Evolutionary conservation across 2,329 filamentous ascomycete genomes (phyloP), one percentile per base, ranked within the genome.

Genomic region (Hansfordia pulvinata): DNA sequence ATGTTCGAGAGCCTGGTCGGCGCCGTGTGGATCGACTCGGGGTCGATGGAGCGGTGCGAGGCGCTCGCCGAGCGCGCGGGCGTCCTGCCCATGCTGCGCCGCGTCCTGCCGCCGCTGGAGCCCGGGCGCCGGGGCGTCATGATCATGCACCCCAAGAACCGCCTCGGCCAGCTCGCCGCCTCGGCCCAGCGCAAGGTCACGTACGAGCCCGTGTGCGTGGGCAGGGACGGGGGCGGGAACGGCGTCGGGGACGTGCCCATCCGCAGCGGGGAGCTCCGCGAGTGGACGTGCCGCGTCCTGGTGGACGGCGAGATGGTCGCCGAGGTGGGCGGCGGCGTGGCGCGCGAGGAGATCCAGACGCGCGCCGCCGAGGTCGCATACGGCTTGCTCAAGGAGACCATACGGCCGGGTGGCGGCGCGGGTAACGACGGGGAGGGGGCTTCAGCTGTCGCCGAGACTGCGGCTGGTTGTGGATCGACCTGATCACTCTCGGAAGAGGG

Each of bases 21-120:
- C 0, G 86, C 85, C 0, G 63, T 94, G 0, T 94, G 80, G 60
- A 58, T 93, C 12, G 90, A 96, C 47, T 80, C 63, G 0, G 79
- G 78, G 0, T 62, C 66, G 2, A 44, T 83, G 10, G 55, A 55
- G 0, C 47, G 46, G 0, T 92, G 83, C 40, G 56, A 64, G 26
- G 42, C 28, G 0, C 61, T 94, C 19, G 46, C 83, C 0, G 60
- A 68, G 23, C 53, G 57, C 1, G 53, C 84, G 4, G 83, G 83
- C 0, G 58, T 94, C 4, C 36, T 85, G 20, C 45, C 52, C 1
- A 70, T 71, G 35, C 49, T 93, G 31, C 53, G 66, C 0, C 62
- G 74, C 3, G 54, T 85, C 8, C 39, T 92, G 8, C 52, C 59
- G 1, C 64, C 66, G 3, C n/a, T n/a, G n/a, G n/a, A n/a, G n/a